Conservation (phyloP, 208 protist species). For the Tetramitus jugosus region DNA sequence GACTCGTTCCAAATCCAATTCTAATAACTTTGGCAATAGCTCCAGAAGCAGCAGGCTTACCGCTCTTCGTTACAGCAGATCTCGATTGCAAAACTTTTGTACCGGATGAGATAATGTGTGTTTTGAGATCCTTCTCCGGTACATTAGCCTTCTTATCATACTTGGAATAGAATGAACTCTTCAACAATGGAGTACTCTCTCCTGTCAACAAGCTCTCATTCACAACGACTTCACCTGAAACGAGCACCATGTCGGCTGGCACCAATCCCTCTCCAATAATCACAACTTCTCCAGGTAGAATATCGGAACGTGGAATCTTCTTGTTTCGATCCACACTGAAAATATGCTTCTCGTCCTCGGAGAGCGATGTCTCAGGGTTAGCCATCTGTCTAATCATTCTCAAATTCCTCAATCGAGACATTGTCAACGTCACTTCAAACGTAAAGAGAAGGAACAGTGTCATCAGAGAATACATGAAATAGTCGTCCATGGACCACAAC, state of each 20-base stretch:
- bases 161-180: constrained; percentile 76
- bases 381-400: constrained; percentile 76
- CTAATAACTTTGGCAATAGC: constrained; percentile 89
- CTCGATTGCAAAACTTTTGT: constrained; percentile 72
- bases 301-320: too few species aligned
- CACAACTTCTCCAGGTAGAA: constrained; percentile 26
- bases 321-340: too few species aligned
- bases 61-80: too few species aligned
- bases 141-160: not conserved
- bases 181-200: constrained; percentile 95
- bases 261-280: constrained; percentile 47
- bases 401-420: constrained; percentile 82
- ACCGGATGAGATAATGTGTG: constrained; percentile 82
- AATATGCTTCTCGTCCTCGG: not conserved
- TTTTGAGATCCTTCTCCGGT: constrained; percentile 27
- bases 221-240: constrained; percentile 86
- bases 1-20: constrained; percentile 96
- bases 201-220: constrained; percentile 98
- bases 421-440: constrained; percentile 91
- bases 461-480: constrained; percentile 94
- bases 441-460: constrained; percentile 87
- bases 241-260: constrained; percentile 86
- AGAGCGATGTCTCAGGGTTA: constrained; percentile 46
- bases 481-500: constrained; percentile 91
- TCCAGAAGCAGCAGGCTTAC: constrained; percentile 42